Base-by-base conservation (phyloP, 2,329 filamentous ascomycete species). In the Colletotrichum sp. region DNA sequence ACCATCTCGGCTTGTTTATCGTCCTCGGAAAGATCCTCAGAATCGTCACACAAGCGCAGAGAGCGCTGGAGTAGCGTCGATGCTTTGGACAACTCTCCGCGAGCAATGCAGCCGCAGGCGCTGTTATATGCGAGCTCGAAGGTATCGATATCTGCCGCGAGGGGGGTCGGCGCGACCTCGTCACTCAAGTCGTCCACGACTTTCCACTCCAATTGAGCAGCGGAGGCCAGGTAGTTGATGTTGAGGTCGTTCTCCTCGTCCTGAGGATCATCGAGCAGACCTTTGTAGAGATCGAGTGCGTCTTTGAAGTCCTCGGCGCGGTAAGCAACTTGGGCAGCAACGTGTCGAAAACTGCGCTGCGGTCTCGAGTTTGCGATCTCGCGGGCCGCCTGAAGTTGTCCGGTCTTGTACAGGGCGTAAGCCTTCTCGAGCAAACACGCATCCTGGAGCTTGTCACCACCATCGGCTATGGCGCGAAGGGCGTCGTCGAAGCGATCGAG, bases 111-210 rank as follows among this genome's bases (percentile, higher is more conserved):
- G 24, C 89, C 89, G 82, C 94, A 96, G 10, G 94, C 95, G 28
- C 92, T 90, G 83, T 97, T 97, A 85, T 95, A 97, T 13, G 94
- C 93, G 30, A 94, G 93, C 85, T 97, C 95, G 79, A 97, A 97
- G 3, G 93, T 91, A 77, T 96, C 94, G 30, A 94, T 84, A 79
- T 94, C 91, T 75, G 92, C 91, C 74, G 89, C 86, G 8, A 85
- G 85, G 10, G 89, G 86, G 80, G 90, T 87, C 6, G 48, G 58
- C 80, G 76, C 69, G 5, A 55, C 65, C n/a, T 55, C 32, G 34
- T 67, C 69, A 34, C 74, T 66, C 26, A 69, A 61, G n/a, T 71
- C 84, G 21, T 88, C 89, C 64, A 87, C 86, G 5, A 91, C 92
- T 65, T 90, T 86, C 94, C 94, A 96, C 77, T 93, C 89, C 14